These are phyloP conservation scores for Pittosporum tobira DNA, from an alignment of 129 eudicot species.

Conservation along the genomic window DNA sequence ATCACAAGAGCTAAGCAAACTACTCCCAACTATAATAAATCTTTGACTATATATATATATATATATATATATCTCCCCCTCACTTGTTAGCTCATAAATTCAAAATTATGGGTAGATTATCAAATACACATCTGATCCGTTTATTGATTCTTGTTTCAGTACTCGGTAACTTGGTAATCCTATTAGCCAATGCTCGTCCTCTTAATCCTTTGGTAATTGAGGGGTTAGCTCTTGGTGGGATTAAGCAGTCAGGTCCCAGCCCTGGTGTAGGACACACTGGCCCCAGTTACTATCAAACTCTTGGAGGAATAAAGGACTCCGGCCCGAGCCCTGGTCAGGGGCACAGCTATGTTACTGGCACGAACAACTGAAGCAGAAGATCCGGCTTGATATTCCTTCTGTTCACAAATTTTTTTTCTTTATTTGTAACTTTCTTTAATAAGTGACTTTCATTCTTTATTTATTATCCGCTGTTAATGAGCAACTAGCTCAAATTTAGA, in stretches of 20 bases:
- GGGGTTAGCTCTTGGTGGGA: conserved; percentile 12
- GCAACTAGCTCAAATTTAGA: too few species aligned
- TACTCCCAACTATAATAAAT: not conserved
- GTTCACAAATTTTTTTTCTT: too few species aligned
- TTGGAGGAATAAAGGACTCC: conserved; percentile 14
- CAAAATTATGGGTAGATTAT: not conserved
- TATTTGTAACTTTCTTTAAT: too few species aligned
- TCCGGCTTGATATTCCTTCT: too few species aligned
- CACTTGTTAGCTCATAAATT: too few species aligned
- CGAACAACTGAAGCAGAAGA: too few species aligned
- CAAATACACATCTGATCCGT: not conserved
- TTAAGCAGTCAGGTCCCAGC: conserved; percentile 13
- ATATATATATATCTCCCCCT: not conserved
- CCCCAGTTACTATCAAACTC: not conserved
- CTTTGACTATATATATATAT: too few species aligned
- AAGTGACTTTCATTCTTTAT: too few species aligned
- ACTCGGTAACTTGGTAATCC: not conserved
- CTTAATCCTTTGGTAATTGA: conserved; percentile 2
- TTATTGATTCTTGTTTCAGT: not conserved
- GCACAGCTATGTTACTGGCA: too few species aligned
- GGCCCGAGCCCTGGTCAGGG: conserved; percentile 19
- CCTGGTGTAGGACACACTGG: conserved; percentile 9
- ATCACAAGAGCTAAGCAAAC: not conserved
- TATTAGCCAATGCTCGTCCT: conserved; percentile 11
- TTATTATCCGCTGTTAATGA: too few species aligned